A percentile compares a stretch with the other conserved stretches of the same genome.
phyloP scores from a whole-genome alignment of 129 eudicot species.

The Glebionis coronaria region DNA sequence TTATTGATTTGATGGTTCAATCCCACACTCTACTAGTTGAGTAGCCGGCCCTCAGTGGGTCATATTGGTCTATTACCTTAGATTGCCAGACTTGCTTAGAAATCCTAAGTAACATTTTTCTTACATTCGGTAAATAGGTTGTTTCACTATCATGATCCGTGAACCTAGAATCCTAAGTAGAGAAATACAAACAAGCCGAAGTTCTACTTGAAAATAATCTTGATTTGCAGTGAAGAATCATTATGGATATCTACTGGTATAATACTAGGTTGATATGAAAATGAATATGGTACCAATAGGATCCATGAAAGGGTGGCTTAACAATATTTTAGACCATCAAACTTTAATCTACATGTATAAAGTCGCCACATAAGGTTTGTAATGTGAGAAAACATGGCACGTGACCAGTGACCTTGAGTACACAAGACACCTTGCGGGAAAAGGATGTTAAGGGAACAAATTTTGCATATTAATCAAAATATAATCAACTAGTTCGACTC shows the following conservation, averaged over 20 bases:
- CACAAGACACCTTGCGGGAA: too few species aligned
- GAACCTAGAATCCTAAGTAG: background rate
- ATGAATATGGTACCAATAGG: too few species aligned
- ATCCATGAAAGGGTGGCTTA: too few species aligned
- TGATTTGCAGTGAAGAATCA: background rate
- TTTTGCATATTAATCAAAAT: background rate
- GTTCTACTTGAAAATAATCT: background rate
- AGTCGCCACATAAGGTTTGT: too few species aligned
- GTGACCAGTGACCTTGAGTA: too few species aligned
- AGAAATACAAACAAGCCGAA: background rate
- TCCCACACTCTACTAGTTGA: background rate
- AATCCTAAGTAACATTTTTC: background rate
- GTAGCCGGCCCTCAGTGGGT: background rate
- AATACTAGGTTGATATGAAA: too few species aligned
- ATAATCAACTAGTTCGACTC: background rate
- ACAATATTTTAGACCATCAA: too few species aligned
- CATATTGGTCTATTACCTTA: background rate
- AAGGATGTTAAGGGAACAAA: too few species aligned
- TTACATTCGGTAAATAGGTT: background rate
- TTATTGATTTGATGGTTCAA: conserved; percentile 6
- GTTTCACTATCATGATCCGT: background rate
- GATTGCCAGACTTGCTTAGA: too few species aligned
- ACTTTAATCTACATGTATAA: too few species aligned
- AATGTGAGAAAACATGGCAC: too few species aligned
- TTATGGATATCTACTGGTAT: too few species aligned